phyloP scores from a whole-genome alignment of 148 eudicot genomes.

The Fallopia convolvulus region DNA sequence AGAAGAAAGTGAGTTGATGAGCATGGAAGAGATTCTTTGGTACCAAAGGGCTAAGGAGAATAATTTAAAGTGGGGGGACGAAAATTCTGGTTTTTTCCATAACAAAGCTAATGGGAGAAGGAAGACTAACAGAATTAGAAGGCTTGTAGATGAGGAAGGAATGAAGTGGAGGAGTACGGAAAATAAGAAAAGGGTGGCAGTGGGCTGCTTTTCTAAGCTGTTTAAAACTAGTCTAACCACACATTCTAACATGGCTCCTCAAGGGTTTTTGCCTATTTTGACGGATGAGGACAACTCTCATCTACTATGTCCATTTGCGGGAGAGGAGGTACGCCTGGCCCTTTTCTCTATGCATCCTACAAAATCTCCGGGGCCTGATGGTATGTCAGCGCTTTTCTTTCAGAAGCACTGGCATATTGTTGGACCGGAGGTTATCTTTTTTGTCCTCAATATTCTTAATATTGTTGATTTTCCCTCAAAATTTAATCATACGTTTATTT shows the following conservation, averaged over 20 bases:
- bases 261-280: neutral
- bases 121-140: neutral
- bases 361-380: neutral
- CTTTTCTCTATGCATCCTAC: neutral
- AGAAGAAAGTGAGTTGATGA: too few relatives aligned
- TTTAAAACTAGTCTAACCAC: neutral
- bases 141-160: neutral
- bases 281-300: neutral
- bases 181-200: neutral
- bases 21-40: too few relatives aligned
- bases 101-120: neutral
- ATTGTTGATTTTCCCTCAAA: neutral
- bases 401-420: neutral
- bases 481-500: neutral
- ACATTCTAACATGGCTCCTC: neutral
- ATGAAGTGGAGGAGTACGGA: neutral
- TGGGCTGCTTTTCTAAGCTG: neutral
- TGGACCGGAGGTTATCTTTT: neutral
- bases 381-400: neutral
- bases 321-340: neutral
- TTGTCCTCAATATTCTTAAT: neutral
- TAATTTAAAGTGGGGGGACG: too few relatives aligned
- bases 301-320: neutral
- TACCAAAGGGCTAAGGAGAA: too few relatives aligned
- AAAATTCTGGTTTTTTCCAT: neutral